Evolutionary conservation across 164 flowering plant species (phyloP).

Genomic region (Paratinospora sagittata): DNA sequence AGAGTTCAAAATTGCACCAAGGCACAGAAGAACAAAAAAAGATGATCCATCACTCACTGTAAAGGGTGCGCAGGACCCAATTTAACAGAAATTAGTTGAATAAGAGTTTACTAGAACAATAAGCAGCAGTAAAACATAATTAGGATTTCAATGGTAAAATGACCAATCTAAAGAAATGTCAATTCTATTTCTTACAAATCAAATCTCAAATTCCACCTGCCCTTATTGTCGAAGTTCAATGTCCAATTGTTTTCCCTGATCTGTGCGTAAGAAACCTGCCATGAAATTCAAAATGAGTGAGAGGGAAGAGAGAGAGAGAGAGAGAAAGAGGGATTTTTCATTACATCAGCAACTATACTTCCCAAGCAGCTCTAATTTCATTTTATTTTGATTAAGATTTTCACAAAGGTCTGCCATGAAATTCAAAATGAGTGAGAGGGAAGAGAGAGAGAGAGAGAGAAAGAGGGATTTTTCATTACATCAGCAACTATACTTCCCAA

Average conservation of each 20-base stretch:
- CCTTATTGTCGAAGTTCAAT: constrained; percentile 58
- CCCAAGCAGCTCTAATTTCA: too few species aligned
- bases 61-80: too few species aligned
- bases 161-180: background rate
- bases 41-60: too few species aligned
- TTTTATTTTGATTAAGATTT: background rate
- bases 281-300: background rate
- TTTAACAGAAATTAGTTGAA: too few species aligned
- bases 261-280: constrained; percentile 83
- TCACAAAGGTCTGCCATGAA: constrained; percentile 29
- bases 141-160: background rate
- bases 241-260: constrained; percentile 94
- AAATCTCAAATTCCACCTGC: constrained; percentile 83
- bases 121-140: background rate
- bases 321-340: too few species aligned
- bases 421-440: background rate
- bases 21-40: too few species aligned
- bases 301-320: background rate
- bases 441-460: too few species aligned
- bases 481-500: too few species aligned
- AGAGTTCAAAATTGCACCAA: too few species aligned
- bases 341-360: too few species aligned
- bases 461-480: too few species aligned
- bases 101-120: too few species aligned
- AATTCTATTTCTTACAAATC: constrained; percentile 35